Evolutionary conservation across 306 rosid species (phyloP).

Genomic region (Cyamopsis tetragonoloba): DNA sequence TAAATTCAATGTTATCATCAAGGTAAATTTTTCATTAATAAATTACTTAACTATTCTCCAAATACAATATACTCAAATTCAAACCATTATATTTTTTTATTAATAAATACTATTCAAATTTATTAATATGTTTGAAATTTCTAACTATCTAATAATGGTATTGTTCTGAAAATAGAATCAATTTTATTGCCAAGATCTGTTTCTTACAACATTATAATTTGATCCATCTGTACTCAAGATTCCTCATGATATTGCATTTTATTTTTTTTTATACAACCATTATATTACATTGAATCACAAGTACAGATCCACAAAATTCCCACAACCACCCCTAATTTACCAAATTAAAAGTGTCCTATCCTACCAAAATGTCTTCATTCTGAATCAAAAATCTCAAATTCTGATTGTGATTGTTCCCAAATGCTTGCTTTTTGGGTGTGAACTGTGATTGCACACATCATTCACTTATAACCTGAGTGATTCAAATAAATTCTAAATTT

Average conservation of each 20-base stretch:
- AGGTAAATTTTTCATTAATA: too few species aligned
- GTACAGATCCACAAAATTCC: background rate
- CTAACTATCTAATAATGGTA: too few species aligned
- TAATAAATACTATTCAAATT: too few species aligned
- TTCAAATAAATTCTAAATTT: background rate
- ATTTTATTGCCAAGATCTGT: background rate
- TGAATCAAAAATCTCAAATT: constrained; percentile 18
- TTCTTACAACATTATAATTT: background rate
- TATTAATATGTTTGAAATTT: too few species aligned
- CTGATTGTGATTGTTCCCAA: constrained; percentile 24
- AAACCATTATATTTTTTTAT: too few species aligned
- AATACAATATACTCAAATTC: too few species aligned
- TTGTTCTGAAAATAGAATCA: background rate
- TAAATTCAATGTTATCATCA: too few species aligned
- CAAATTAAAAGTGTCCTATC: background rate
- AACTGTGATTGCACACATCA: background rate
- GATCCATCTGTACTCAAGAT: background rate
- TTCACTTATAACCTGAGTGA: background rate
- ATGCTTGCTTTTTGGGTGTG: background rate
- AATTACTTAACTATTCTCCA: too few species aligned
- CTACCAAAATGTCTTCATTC: too few species aligned
- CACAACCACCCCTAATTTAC: constrained; percentile 12
- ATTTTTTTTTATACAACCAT: too few species aligned
- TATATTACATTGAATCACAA: too few species aligned
- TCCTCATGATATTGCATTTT: background rate